Percentiles rank a stretch among this genome's conserved stretches.
Evolutionary conservation across 257 asterid genomes (phyloP).

Genomic region (Misopates orontium): DNA sequence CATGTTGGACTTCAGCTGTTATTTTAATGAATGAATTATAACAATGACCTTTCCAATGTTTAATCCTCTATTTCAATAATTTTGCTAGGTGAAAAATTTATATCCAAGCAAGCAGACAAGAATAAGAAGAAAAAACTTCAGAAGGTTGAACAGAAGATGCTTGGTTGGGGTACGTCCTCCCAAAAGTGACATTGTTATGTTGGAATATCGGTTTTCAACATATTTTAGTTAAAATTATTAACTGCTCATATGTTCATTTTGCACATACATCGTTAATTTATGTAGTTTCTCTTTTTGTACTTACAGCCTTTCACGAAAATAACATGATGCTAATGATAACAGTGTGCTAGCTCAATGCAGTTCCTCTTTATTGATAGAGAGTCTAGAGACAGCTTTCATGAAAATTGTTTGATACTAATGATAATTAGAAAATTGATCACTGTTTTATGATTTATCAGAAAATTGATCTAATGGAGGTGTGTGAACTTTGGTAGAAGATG

Average conservation of each 20-base stretch:
- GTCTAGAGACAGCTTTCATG: constrained; percentile 2
- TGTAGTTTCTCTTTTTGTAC: no score
- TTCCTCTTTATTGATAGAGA: no score
- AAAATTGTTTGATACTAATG: constrained; percentile 10
- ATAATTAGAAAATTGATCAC: neutral
- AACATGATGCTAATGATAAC: no score
- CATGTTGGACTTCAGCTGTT: constrained; percentile 8
- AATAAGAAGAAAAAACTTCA: constrained; percentile 84
- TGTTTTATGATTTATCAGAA: neutral
- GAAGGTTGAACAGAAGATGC: constrained; percentile 88
- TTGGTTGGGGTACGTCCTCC: constrained; percentile 89
- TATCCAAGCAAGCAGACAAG: constrained; percentile 84
- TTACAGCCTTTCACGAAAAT: no score
- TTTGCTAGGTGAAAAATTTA: constrained; percentile 65
- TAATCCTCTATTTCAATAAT: neutral
- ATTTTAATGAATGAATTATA: constrained; percentile 25
- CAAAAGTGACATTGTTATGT: constrained; percentile 17
- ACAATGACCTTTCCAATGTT: constrained; percentile 1
- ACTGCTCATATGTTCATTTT: neutral
- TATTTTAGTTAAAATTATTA: neutral
- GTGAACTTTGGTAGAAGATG: neutral
- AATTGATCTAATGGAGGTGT: no score
- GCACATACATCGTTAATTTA: constrained; percentile 1
- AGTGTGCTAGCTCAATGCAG: no score
- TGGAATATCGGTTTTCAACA: constrained; percentile 1